A percentile compares a stretch with the other conserved stretches of the same genome.
These are phyloP conservation scores for Geotrichum fermentans DNA, from an alignment of 1,139 yeast genomes.

Conservation along the genomic window DNA sequence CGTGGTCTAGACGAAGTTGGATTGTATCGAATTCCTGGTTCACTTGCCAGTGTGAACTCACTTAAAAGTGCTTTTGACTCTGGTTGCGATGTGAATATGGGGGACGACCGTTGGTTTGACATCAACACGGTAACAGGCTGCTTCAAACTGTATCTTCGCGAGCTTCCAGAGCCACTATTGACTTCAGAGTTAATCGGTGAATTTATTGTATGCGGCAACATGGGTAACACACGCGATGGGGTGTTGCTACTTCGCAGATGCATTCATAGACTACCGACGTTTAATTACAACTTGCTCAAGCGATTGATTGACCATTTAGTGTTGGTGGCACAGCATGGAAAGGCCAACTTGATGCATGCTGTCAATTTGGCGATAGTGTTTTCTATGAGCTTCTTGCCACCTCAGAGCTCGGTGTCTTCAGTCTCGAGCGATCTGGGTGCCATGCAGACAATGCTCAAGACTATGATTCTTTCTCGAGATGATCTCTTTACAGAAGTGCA, in stretches of 20 bases:
- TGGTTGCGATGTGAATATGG: slow-evolving; percentile 60
- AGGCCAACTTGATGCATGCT: slow-evolving; percentile 68
- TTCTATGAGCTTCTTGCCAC: slow-evolving; percentile 52
- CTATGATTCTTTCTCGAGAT: slow-evolving; percentile 34
- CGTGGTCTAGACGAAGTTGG: slow-evolving; percentile 91
- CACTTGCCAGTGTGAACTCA: slow-evolving; percentile 68
- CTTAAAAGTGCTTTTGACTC: slow-evolving; percentile 71
- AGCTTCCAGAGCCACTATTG: slow-evolving; percentile 80
- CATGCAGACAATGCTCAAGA: slow-evolving; percentile 39
- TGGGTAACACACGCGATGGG: slow-evolving; percentile 29
- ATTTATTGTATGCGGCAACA: slow-evolving; percentile 38
- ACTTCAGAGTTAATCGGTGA: slow-evolving; percentile 54
- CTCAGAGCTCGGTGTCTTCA: slow-evolving; percentile 25
- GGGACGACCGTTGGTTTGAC: slow-evolving; percentile 68
- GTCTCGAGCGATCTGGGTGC: slow-evolving; percentile 34
- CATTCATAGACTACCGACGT: slow-evolving; percentile 52
- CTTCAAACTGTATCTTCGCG: slow-evolving; percentile 78
- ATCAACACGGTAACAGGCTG: slow-evolving; percentile 87
- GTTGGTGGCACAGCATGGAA: slow-evolving; percentile 51
- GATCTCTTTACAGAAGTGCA: slow-evolving; percentile 29
- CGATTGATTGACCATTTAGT: slow-evolving; percentile 65
- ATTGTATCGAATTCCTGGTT: slow-evolving; percentile 85
- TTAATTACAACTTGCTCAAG: slow-evolving; percentile 64
- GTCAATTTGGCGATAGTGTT: slow-evolving; percentile 76
- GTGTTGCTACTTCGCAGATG: slow-evolving; percentile 43